Percentiles rank a stretch among this genome's conserved stretches.
phyloP scores from a whole-genome alignment of 2,329 filamentous ascomycete species.

The Fusarium brevicatenulatum region DNA sequence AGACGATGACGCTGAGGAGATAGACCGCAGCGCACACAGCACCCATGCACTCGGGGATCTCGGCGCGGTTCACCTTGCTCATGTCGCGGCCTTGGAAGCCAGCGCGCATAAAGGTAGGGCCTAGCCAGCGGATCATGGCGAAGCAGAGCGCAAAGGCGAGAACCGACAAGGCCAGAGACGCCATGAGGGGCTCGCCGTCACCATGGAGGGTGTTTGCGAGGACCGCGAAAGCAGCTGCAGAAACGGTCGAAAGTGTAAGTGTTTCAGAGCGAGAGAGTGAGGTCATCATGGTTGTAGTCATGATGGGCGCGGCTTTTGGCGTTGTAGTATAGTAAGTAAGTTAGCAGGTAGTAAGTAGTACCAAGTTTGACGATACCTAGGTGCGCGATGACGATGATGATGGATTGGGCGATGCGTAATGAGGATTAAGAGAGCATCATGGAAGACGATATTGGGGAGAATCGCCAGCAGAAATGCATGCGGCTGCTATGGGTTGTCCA shows the following conservation, averaged over 20 bases:
- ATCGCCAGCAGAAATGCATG: not conserved
- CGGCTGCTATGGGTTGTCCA: not conserved
- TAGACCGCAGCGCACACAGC: constrained; percentile 93
- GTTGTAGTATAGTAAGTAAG: not conserved
- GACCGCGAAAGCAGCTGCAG: constrained; percentile 75
- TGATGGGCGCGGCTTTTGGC: constrained; percentile 30
- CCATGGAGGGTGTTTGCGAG: constrained; percentile 83
- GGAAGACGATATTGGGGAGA: not conserved
- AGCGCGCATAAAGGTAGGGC: constrained; percentile 85
- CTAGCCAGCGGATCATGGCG: constrained; percentile 92
- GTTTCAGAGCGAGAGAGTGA: constrained; percentile 64
- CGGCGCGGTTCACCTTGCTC: constrained; percentile 73
- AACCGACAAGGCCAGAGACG: constrained; percentile 86
- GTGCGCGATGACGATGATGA: not conserved
- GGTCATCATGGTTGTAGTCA: constrained; percentile 45
- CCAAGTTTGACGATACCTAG: not conserved
- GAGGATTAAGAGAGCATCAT: constrained; percentile 29
- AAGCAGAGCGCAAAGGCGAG: constrained; percentile 85
- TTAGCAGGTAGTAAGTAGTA: not conserved
- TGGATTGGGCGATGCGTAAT: constrained; percentile 3
- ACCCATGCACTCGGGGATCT: constrained; percentile 97
- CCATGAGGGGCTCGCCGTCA: constrained; percentile 89
- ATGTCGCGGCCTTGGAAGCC: constrained; percentile 92
- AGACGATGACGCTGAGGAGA: constrained; percentile 85
- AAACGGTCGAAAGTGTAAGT: constrained; percentile 69